These are phyloP conservation scores for Rhizopogon roseolus DNA, from an alignment of 768 basidiomycete species.

Conservation along the genomic window DNA sequence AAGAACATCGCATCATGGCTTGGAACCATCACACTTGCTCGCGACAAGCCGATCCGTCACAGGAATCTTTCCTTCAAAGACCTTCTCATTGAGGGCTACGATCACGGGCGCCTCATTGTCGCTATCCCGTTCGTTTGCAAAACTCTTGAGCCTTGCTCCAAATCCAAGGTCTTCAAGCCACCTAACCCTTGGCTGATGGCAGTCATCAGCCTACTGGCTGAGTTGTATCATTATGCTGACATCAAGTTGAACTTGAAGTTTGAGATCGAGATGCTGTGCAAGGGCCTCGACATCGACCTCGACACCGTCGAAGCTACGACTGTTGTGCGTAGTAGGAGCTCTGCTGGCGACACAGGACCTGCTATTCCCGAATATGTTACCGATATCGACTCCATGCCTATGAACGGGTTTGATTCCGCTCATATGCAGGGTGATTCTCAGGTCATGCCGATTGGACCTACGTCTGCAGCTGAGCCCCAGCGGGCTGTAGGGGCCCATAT, in stretches of 20 bases:
- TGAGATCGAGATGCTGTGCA: slow-evolving; percentile 97
- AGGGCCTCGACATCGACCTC: slow-evolving; percentile 82
- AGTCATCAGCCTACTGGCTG: slow-evolving; percentile 84
- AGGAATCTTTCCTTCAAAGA: slow-evolving; percentile 96
- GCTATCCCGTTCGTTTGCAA: slow-evolving; percentile 99
- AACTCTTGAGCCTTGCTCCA: slow-evolving; percentile 83
- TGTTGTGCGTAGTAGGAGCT: slow-evolving; percentile 73
- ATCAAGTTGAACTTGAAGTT: slow-evolving; percentile 96
- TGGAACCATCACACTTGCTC: slow-evolving; percentile 87
- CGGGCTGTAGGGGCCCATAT: slow-evolving; percentile 72
- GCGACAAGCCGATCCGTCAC: slow-evolving; percentile 89
- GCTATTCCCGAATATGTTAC: slow-evolving; percentile 73
- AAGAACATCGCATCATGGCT: slow-evolving; percentile 97
- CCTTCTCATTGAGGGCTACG: slow-evolving; percentile 92
- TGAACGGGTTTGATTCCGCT: slow-evolving; percentile 61
- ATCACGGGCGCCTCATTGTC: slow-evolving; percentile 83
- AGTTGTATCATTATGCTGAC: slow-evolving; percentile 96
- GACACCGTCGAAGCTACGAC: slow-evolving; percentile 80
- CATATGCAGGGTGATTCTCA: slow-evolving; percentile 50
- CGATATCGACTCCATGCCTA: slow-evolving; percentile 76
- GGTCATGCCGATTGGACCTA: slow-evolving; percentile 55
- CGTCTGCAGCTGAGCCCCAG: slow-evolving; percentile 59
- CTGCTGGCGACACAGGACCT: slow-evolving; percentile 54
- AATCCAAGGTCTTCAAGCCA: slow-evolving; percentile 89
- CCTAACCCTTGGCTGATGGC: slow-evolving; percentile 99